Evolutionary conservation across 768 basidiomycete species (phyloP), one percentile per base, ranked within the genome.

Genomic region (Dictyophora rubrovolvata): DNA sequence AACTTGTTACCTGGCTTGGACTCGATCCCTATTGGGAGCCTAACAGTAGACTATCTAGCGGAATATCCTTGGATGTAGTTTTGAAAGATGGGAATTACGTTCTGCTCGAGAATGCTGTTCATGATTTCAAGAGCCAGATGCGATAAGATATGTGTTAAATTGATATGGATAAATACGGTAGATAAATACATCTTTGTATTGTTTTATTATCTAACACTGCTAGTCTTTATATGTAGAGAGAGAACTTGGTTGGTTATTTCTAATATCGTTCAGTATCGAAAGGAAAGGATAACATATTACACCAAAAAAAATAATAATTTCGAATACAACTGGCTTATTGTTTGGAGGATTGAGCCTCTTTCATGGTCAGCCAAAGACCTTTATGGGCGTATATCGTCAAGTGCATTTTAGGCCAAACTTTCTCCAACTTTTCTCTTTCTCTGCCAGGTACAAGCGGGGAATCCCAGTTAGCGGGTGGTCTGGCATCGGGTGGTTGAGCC

Each of bases 1-100:
- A 83, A 66, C 62, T 87, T 22, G 78, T 79, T 5, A 82, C 81
- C 7, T 87, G 85, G 86, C 75, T 87, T 62, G 86, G 86, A 0
- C 60, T 86, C 37, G 83, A 80, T 9, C 85, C 85, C 0, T 65
- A 79, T 33, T 86, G 84, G 84, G 75, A 80, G 62, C 66, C 76
- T 1, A 78, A 79, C 0, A 63, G 69, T n/a, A 28, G 48, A 3
- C 71, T 74, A 16, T 80, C 84, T 4, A 72, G 75, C 61, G 85
- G 84, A 5, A 67, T 88, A 28, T 79, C 82, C 1, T 64, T 87
- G 53, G 85, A 86, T 67, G 78, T 86, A 1, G 69, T 66, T 55
- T 63, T 86, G 49, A 75, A 82, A 58, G 71, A 78, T 61, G 85
- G 83, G 36, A 76, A 73, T 22, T 87, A 85, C 71, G 75, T 85